Conservation (phyloP, 2,329 filamentous ascomycete species). For the Atkinsonella texensis region DNA sequence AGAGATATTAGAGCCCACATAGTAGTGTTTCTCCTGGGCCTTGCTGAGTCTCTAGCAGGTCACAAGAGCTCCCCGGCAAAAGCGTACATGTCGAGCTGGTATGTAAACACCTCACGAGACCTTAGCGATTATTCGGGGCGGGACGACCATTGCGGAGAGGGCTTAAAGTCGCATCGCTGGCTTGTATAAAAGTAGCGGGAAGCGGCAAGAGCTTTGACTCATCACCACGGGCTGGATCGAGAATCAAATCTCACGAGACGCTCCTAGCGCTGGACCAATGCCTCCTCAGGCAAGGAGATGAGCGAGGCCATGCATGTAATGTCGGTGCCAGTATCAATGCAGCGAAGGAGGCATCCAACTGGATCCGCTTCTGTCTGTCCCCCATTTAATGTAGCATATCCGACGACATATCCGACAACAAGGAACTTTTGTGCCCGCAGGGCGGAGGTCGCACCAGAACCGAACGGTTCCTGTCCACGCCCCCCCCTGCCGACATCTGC, state of each 20-base stretch:
- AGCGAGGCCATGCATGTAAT: background rate
- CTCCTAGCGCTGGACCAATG: background rate
- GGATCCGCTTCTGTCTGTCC: too few species aligned
- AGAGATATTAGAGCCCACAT: too few species aligned
- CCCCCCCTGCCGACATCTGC: constrained; percentile 3
- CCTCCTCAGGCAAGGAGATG: background rate
- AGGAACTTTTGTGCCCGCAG: constrained; percentile 13
- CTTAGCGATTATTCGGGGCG: background rate
- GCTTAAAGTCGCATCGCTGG: background rate
- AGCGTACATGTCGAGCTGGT: background rate
- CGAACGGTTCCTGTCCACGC: constrained; percentile 4
- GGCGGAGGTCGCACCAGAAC: constrained; percentile 9
- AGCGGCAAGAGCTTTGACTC: background rate
- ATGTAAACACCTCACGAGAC: background rate
- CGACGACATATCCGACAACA: too few species aligned
- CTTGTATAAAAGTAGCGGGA: background rate
- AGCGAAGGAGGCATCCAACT: background rate
- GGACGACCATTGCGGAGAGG: constrained; percentile 2
- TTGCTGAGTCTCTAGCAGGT: background rate
- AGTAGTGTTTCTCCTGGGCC: background rate
- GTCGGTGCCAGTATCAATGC: background rate
- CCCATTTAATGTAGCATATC: too few species aligned
- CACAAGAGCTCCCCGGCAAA: background rate
- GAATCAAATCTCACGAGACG: background rate
- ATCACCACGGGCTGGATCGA: background rate